Percentiles rank a stretch among this genome's conserved stretches.
Conservation (phyloP, 148 eudicot genomes). For the Camellia japonica region DNA sequence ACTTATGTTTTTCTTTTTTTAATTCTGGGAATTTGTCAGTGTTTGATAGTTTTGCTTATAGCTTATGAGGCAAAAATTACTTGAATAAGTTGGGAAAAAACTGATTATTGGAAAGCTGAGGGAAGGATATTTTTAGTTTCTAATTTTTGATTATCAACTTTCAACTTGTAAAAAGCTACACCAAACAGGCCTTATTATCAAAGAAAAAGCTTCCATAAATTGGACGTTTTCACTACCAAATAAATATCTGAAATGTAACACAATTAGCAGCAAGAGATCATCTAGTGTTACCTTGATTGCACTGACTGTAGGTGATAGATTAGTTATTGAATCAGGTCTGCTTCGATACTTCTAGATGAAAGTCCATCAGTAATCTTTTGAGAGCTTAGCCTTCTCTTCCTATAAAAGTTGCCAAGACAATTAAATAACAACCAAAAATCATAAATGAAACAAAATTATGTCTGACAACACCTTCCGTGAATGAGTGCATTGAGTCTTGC, state of each 20-base stretch:
- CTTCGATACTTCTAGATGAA: neutral
- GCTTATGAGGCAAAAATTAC: no score
- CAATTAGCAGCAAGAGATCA: neutral
- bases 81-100: no score
- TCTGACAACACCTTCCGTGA: neutral
- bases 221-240: neutral
- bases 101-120: no score
- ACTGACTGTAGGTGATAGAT: neutral
- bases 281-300: neutral
- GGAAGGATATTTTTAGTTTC: no score
- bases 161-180: no score
- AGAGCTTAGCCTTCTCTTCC: slow-evolving; percentile 2
- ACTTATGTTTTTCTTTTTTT: no score
- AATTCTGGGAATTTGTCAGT: no score
- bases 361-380: neutral
- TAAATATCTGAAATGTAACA: neutral
- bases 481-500: neutral
- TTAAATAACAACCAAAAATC: neutral
- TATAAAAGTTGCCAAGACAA: neutral
- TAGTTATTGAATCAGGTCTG: neutral
- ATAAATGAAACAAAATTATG: neutral
- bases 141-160: no score
- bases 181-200: neutral
- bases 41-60: no score
- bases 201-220: neutral